These are phyloP conservation scores for Dipteronia dyeriana DNA, from an alignment of 345 rosid genomes.

Conservation along the genomic window DNA sequence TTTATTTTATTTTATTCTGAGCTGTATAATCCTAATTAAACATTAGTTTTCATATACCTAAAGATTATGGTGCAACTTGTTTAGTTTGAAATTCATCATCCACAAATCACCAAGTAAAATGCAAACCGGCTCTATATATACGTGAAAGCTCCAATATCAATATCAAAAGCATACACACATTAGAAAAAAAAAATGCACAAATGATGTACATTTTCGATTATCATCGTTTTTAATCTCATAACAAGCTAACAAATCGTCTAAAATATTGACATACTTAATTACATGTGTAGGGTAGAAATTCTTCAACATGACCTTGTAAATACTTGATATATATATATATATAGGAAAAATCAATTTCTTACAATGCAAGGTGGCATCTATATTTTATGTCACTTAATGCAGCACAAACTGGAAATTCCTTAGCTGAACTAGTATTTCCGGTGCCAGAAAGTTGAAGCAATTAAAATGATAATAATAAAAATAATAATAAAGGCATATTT, in stretches of 20 bases:
- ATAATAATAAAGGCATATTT: not conserved
- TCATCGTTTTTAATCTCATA: too few relatives aligned
- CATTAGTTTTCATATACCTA: not conserved
- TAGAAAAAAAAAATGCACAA: not conserved
- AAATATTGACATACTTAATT: too few relatives aligned
- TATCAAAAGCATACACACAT: not conserved
- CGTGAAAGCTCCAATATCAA: not conserved
- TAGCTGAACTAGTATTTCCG: not conserved
- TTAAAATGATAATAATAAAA: not conserved
- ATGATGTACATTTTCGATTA: not conserved
- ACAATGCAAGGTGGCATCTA: slow-evolving; percentile 1
- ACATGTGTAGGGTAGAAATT: too few relatives aligned
- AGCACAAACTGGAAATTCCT: not conserved
- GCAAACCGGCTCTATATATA: not conserved
- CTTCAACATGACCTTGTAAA: not conserved
- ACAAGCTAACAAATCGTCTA: too few relatives aligned
- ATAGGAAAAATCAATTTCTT: not conserved
- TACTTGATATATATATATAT: not conserved
- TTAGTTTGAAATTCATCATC: too few relatives aligned
- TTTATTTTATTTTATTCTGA: too few relatives aligned
- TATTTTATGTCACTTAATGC: slow-evolving; percentile 15
- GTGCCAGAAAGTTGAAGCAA: not conserved
- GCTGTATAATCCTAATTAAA: too few relatives aligned
- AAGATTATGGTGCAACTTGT: not conserved
- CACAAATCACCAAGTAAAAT: too few relatives aligned